These are phyloP conservation scores for Cerioporus squamosus DNA, from an alignment of 1,284 basidiomycete genomes.

Conservation along the genomic window DNA sequence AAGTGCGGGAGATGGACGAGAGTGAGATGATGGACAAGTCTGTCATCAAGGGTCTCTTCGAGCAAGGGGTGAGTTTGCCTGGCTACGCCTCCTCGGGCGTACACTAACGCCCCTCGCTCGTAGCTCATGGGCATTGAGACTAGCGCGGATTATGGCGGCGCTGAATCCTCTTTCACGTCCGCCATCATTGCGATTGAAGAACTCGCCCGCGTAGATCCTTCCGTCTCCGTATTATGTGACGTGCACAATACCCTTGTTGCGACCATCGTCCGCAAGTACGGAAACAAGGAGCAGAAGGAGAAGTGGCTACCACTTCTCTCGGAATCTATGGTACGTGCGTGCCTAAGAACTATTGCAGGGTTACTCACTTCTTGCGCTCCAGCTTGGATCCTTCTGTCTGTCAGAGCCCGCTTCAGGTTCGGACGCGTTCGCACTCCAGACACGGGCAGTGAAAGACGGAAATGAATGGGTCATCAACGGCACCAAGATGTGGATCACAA, in stretches of 20 bases:
- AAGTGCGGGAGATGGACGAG: slow-evolving; percentile 98
- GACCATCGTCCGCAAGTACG: slow-evolving; percentile 92
- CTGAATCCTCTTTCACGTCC: slow-evolving; percentile 91
- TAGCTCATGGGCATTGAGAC: slow-evolving; percentile 99
- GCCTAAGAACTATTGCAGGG: background rate
- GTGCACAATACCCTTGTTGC: slow-evolving; percentile 99
- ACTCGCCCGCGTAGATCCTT: slow-evolving; percentile 94
- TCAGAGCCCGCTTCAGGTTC: slow-evolving; percentile 94
- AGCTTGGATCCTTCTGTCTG: slow-evolving; percentile 97
- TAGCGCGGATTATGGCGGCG: slow-evolving; percentile 80
- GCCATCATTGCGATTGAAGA: slow-evolving; percentile 98
- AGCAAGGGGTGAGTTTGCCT: slow-evolving; percentile 80
- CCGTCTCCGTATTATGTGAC: slow-evolving; percentile 95
- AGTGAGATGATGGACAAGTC: slow-evolving; percentile 92
- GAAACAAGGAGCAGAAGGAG: slow-evolving; percentile 82
- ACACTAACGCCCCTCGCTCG: background rate
- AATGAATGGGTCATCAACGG: slow-evolving; percentile 89
- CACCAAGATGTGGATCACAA: slow-evolving; percentile 99
- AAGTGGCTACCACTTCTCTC: slow-evolving; percentile 90
- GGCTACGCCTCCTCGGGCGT: background rate
- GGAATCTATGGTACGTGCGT: slow-evolving; percentile 66
- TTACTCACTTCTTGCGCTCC: background rate
- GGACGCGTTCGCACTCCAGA: slow-evolving; percentile 97
- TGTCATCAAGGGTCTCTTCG: slow-evolving; percentile 90
- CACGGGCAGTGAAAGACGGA: slow-evolving; percentile 86